Evolutionary conservation across 495 filamentous ascomycete species (phyloP).

Genomic region (Tuber melanosporum): DNA sequence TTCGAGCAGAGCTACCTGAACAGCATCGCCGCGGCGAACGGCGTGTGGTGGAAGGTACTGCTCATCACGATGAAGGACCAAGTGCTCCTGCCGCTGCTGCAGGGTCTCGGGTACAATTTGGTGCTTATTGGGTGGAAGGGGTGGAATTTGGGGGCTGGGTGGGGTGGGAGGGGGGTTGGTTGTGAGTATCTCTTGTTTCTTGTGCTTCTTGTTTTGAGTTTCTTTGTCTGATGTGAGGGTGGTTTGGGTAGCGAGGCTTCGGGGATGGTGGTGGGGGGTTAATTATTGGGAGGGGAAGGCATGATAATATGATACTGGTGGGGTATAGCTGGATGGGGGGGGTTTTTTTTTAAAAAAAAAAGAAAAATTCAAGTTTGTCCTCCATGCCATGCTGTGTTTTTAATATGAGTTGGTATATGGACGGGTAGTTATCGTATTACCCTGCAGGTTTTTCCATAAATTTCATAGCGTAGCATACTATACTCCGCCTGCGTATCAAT

Average conservation of each 20-base stretch:
- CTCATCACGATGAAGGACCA: conserved; percentile 87
- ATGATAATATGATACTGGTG: conserved; percentile 2
- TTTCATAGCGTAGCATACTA: conserved; percentile 1
- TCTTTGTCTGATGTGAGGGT: conserved; percentile 52
- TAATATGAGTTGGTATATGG: too few relatives aligned
- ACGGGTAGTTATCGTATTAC: too few relatives aligned
- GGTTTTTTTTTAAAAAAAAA: conserved; percentile 31
- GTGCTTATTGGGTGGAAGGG: conserved; percentile 26
- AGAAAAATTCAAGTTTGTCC: background rate
- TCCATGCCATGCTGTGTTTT: too few relatives aligned
- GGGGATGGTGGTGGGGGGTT: conserved; percentile 17
- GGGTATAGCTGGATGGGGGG: conserved; percentile 65
- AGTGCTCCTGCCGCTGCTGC: conserved; percentile 48
- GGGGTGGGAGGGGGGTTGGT: conserved; percentile 87
- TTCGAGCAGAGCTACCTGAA: conserved; percentile 97
- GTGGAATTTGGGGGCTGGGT: conserved; percentile 49
- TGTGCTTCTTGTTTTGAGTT: too few relatives aligned
- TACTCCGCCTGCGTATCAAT: conserved; percentile 2
- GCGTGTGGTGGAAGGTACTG: conserved; percentile 62
- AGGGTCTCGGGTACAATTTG: conserved; percentile 34
- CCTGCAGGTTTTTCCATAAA: background rate
- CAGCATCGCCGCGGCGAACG: conserved; percentile 67
- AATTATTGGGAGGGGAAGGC: conserved; percentile 21
- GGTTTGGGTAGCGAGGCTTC: conserved; percentile 55
- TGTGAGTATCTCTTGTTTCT: conserved; percentile 42